Conservation (phyloP, 805 yeast species). For the Nakazawaea pomicola region DNA sequence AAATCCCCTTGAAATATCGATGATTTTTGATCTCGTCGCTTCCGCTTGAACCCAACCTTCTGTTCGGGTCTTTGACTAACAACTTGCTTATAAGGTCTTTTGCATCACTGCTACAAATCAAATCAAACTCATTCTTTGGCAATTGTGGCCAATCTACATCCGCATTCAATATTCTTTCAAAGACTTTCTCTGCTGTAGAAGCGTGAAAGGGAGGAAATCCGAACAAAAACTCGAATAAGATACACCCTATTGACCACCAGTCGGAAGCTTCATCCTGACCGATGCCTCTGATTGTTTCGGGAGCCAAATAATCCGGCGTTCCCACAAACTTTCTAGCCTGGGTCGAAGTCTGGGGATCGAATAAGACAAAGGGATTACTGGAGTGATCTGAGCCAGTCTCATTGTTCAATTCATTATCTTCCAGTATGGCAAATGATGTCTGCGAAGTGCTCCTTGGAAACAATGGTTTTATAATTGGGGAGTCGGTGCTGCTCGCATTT, state of each 20-base stretch:
- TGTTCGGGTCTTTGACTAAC: conserved; percentile 55
- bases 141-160: conserved; percentile 82
- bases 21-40: conserved; percentile 76
- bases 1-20: conserved; percentile 64
- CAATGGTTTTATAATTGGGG: conserved; percentile 46
- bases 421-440: conserved; percentile 49
- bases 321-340: conserved; percentile 77
- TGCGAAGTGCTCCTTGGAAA: conserved; percentile 49
- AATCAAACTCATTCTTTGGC: conserved; percentile 44
- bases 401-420: conserved; percentile 34
- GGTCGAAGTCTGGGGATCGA: conserved; percentile 61
- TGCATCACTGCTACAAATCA: conserved; percentile 59
- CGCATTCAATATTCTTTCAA: conserved; percentile 71
- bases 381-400: conserved; percentile 13
- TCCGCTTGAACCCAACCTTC: conserved; percentile 75
- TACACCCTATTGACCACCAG: conserved; percentile 99
- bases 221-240: conserved; percentile 82
- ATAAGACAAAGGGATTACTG: conserved; percentile 47
- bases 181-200: conserved; percentile 70
- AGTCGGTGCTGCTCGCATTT: conserved; percentile 36
- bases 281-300: conserved; percentile 85
- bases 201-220: conserved; percentile 97
- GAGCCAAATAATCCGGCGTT: conserved; percentile 96
- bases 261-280: conserved; percentile 85
- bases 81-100: conserved; percentile 66